Conservation (phyloP, 2,329 filamentous ascomycete genomes). For the Colletotrichum truncatum region DNA sequence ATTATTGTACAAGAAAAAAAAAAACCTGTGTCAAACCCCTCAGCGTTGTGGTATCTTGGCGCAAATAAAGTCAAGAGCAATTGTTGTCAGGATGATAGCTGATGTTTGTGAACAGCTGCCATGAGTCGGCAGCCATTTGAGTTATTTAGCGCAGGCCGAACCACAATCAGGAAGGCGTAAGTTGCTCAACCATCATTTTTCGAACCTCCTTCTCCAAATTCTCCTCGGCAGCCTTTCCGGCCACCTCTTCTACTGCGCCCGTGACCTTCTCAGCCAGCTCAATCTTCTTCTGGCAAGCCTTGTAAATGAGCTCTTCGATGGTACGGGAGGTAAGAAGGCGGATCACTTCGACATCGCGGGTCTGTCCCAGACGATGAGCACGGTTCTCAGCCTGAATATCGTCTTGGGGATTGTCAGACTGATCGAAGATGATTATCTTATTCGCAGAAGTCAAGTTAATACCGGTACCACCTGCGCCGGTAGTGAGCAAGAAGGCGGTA, state of each 20-base stretch:
- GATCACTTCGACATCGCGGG: constrained; percentile 88
- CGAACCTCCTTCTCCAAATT: constrained; percentile 55
- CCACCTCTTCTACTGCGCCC: constrained; percentile 45
- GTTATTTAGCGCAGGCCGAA: too few relatives aligned
- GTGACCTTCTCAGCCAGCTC: constrained; percentile 77
- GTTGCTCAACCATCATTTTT: constrained; percentile 50
- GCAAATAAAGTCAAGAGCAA: too few relatives aligned
- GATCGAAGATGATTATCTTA: constrained; percentile 97
- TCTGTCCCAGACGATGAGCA: constrained; percentile 94
- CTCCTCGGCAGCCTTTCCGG: constrained; percentile 38
- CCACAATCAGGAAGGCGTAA: constrained; percentile 46
- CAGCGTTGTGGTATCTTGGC: too few relatives aligned
- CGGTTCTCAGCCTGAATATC: constrained; percentile 99
- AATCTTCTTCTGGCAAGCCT: constrained; percentile 91
- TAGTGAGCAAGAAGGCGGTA: constrained; percentile 91
- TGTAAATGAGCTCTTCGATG: constrained; percentile 93
- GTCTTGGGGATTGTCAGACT: constrained; percentile 97
- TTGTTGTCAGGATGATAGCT: neutral
- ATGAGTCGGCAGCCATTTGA: neutral
- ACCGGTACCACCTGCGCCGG: constrained; percentile 93
- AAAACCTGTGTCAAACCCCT: too few relatives aligned
- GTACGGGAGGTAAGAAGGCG: constrained; percentile 82
- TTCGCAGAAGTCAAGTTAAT: constrained; percentile 97
- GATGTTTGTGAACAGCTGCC: neutral
- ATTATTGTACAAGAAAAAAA: too few relatives aligned